phyloP scores from a whole-genome alignment of 2,329 filamentous ascomycete species.

The Ceratocystis alfenasii region DNA sequence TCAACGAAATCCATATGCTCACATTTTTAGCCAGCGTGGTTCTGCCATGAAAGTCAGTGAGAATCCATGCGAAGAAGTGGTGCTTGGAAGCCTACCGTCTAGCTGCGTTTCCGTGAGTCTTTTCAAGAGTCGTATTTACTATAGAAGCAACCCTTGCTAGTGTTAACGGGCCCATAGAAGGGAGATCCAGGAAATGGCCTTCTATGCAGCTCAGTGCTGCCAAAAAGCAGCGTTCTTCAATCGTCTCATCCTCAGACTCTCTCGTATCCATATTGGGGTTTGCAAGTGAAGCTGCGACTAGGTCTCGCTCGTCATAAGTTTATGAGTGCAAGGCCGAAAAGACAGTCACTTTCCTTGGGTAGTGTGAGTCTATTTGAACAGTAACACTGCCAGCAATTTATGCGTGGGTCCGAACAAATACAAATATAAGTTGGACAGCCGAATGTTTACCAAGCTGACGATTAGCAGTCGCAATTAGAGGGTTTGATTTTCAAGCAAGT shows the following conservation, averaged over 20 bases:
- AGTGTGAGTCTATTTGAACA: no score
- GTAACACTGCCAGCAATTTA: no score
- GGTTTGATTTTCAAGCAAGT: background rate
- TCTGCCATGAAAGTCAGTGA: constrained; percentile 28
- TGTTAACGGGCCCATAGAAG: constrained; percentile 46
- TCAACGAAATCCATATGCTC: constrained; percentile 53
- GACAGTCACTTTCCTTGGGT: no score
- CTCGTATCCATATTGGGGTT: constrained; percentile 5
- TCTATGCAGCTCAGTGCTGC: constrained; percentile 50
- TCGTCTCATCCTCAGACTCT: constrained; percentile 35
- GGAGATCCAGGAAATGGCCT: constrained; percentile 46
- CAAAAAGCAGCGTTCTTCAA: constrained; percentile 52
- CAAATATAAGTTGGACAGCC: background rate
- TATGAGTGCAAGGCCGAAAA: no score
- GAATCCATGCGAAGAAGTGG: background rate
- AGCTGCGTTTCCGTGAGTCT: constrained; percentile 49
- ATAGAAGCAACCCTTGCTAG: constrained; percentile 44
- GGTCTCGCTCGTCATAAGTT: background rate
- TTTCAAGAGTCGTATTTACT: constrained; percentile 49
- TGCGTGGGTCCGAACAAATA: no score
- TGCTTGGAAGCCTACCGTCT: constrained; percentile 37
- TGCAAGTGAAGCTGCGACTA: constrained; percentile 2
- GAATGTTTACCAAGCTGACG: constrained; percentile 5
- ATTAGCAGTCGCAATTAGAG: background rate
- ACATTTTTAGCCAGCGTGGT: constrained; percentile 51